Percentiles rank a stretch among this genome's conserved stretches.
Conservation (phyloP, 2,329 filamentous ascomycete species). For the Diaporthe vaccinii region DNA sequence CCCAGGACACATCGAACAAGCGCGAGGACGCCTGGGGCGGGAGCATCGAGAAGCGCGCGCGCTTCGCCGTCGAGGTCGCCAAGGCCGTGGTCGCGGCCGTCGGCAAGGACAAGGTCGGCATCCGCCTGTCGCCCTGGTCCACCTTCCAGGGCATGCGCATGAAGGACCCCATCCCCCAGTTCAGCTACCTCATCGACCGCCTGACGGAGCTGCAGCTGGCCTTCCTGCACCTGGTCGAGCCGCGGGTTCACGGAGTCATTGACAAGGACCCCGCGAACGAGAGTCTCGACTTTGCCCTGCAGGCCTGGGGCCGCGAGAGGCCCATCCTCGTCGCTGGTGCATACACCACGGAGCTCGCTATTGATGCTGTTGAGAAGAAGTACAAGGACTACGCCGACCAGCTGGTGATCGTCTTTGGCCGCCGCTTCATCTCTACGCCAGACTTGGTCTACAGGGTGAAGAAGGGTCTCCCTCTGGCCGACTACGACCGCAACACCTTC, state of each 20-base stretch:
- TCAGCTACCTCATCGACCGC: conserved; percentile 65
- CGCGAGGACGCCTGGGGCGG: conserved; percentile 69
- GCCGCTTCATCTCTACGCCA: conserved; percentile 53
- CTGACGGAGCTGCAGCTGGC: conserved; percentile 66
- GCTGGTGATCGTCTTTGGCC: conserved; percentile 47
- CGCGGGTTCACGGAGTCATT: conserved; percentile 54
- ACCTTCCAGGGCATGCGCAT: conserved; percentile 72
- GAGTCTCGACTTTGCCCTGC: conserved; percentile 46
- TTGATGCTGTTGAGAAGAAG: conserved; percentile 38
- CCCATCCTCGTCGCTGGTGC: conserved; percentile 52
- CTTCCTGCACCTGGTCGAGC: conserved; percentile 72
- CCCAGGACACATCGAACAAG: conserved; percentile 63
- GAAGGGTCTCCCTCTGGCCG: conserved; percentile 45
- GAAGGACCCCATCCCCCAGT: conserved; percentile 70
- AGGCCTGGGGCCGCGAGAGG: conserved; percentile 50
- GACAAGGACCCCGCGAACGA: conserved; percentile 36
- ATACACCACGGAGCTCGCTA: conserved; percentile 47
- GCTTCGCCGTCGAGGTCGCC: conserved; percentile 64
- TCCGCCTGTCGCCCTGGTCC: conserved; percentile 70
- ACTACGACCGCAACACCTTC: conserved; percentile 49
- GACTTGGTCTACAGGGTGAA: conserved; percentile 50
- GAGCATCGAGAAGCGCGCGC: conserved; percentile 64
- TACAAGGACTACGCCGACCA: conserved; percentile 41
- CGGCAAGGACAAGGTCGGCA: conserved; percentile 64
- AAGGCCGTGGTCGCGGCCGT: conserved; percentile 56